Base-by-base conservation (phyloP, 2,329 filamentous ascomycete species). In the Talaromyces atroroseus region DNA sequence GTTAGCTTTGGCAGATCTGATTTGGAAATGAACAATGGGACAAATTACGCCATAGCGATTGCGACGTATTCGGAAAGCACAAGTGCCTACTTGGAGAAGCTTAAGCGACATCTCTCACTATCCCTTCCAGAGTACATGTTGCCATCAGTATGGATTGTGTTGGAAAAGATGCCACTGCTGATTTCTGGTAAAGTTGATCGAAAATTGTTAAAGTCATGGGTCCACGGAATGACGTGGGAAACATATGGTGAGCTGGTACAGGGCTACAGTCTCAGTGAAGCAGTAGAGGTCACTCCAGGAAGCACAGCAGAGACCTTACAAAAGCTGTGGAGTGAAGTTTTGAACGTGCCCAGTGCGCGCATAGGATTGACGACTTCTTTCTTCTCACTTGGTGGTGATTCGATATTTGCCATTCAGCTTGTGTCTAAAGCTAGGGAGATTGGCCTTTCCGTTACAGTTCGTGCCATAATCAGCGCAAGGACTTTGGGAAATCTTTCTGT, bases 391-490 rank as follows among this genome's bases (percentile, higher is more conserved):
- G 68, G 68, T 20, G 68, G 68, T n/a, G 67, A 69, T 45, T 68
- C 66, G 6, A 60, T 70, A 18, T 61, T 59, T n/a, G 64, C 63
- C 3, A 65, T 66, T 63, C 58, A 63, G 40, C 52, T 64, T 4
- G 59, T 60, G 5, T 52, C 49, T 18, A 42, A 18, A 16, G 16
- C 24, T 20, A 34, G 14, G 16, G 36, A 42, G 5, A 47, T n/a
- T 8, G 21, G 23, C 12, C 14, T 74, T 49, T 65, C 66, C 32
- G 63, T 76, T 46, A 69, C 66, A 16, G 71, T 76, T 10, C 71
- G 73, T 56, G 71, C 73, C 23, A 70, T 76, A n/a, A 60, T 76
- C 38, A 67, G 68, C 16, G 66, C 67, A 59, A 71, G 69, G 12
- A 26, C 45, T 18, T n/a, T 47, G 24, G 14, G n/a, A n/a, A 29